Conservation (phyloP, 179 eudicot species). For the Vitellaria paradoxa region DNA sequence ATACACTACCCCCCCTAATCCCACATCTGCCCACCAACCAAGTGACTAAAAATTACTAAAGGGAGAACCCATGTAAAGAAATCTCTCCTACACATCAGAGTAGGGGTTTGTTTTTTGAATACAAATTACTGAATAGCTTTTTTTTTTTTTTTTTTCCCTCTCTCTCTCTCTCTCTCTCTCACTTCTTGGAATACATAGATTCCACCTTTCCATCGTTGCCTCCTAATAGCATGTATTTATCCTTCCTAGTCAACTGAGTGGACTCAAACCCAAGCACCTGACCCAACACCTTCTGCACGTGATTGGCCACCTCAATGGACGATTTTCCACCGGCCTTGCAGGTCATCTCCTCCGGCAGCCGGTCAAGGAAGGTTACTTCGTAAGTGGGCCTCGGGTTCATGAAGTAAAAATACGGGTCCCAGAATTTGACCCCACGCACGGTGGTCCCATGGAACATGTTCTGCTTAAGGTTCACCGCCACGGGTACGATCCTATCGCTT, state of each 20-base stretch:
- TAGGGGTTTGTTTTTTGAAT: too few relatives aligned
- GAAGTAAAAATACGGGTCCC: conserved; percentile 93
- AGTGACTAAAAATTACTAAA: neutral
- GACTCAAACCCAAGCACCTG: conserved; percentile 81
- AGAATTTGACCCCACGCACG: conserved; percentile 81
- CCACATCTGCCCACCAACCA: neutral
- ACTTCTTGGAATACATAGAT: conserved; percentile 67
- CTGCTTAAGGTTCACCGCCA: conserved; percentile 67
- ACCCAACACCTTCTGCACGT: conserved; percentile 77
- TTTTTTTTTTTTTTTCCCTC: too few relatives aligned
- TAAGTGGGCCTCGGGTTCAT: conserved; percentile 94
- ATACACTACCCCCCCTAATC: neutral
- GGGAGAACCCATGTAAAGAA: too few relatives aligned
- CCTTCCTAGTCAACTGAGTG: conserved; percentile 88
- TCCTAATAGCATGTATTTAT: conserved; percentile 83
- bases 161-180: too few relatives aligned
- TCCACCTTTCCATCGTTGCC: conserved; percentile 94
- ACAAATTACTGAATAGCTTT: too few relatives aligned
- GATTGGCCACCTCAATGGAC: conserved; percentile 80
- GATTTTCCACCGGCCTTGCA: conserved; percentile 64
- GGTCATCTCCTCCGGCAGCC: conserved; percentile 72
- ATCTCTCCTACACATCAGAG: neutral
- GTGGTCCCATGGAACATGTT: conserved; percentile 82
- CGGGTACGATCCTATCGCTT: conserved; percentile 91
- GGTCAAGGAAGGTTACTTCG: conserved; percentile 69